Conservation (phyloP, 2,329 filamentous ascomycete species). For the Madurella mycetomatis region DNA sequence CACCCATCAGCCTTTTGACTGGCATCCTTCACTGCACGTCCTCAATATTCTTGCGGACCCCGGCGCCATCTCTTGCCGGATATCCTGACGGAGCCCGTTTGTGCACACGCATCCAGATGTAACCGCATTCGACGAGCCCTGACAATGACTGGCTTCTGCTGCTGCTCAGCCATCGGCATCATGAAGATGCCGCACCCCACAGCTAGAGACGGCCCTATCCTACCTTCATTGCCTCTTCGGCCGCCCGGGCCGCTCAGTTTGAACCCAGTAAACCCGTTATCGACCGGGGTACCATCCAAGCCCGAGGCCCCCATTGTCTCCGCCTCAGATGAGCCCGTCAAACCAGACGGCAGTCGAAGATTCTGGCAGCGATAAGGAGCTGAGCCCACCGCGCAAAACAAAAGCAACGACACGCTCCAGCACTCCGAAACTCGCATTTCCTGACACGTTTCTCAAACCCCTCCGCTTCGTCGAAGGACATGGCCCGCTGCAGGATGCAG, state of each 20-base stretch:
- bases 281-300: conserved; percentile 8
- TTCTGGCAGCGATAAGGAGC: conserved; percentile 39
- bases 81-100: no score
- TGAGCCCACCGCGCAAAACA: conserved; percentile 23
- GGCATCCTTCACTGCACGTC: no score
- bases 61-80: no score
- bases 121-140: background rate
- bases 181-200: conserved; percentile 5
- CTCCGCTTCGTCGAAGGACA: conserved; percentile 37
- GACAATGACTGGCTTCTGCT: conserved; percentile 36
- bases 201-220: conserved; percentile 1
- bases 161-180: conserved; percentile 27
- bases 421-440: conserved; percentile 43
- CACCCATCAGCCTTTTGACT: no score
- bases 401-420: conserved; percentile 39
- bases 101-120: no score
- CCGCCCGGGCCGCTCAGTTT: conserved; percentile 18
- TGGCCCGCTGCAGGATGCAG: conserved; percentile 42
- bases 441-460: conserved; percentile 44
- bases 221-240: conserved; percentile 21
- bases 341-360: conserved; percentile 33
- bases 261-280: conserved; percentile 16
- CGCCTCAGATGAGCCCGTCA: conserved; percentile 13
- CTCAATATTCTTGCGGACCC: no score
- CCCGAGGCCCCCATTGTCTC: conserved; percentile 19